Base-by-base conservation (phyloP, 73 alveolate genomes). In the Blepharisma stoltei region DNA sequence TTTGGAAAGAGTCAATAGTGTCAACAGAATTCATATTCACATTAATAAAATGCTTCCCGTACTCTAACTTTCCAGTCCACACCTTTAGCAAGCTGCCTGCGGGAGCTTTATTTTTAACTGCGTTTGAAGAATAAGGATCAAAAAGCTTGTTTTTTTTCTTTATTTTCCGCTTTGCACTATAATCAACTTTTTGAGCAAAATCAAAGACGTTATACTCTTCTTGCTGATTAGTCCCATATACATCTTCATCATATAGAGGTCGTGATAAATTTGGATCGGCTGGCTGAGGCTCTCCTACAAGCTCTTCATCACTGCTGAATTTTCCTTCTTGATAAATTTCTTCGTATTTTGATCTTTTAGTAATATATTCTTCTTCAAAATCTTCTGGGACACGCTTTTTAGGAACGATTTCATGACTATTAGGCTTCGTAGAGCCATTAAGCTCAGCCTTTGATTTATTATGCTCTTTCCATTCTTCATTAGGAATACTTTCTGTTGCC, bases 11-110 rank as follows among this genome's bases (percentile, higher is more conserved):
- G n/a, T 60, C 73, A 60, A 60, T 60, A 0, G n/a, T 60, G 14
- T 60, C 73, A 20, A 60, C 73, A 1, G 73, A 60, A 2, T 14
- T 20, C 73, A 60, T 60, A 60, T 60, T 60, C 73, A 60, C 73
- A 20, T 14, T 18, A 20, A 60, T 60, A 14, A 9, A 14, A 25
- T 60, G 73, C 5, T 60, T 60, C 5, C 73, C 73, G 73, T 60
- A 60, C 46, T 60, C 73, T 25, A 60, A 2, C 38, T 8, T 18
- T 9, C 73, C 73, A 60, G 73, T 60, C 47, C 73, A 60, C 37
- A 60, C 73, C 23, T 60, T 60, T 9, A 60, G 45, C 5, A 60
- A 25, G 11, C 46, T 14, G 2, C 73, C 73, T 14, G 73, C 49
- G 1, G 23, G 23, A n/a, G 73, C 73, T 25, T 60, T 60, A 25